These are phyloP conservation scores for Penicillium nordicum DNA, from an alignment of 2,329 filamentous ascomycete genomes.

Conservation along the genomic window DNA sequence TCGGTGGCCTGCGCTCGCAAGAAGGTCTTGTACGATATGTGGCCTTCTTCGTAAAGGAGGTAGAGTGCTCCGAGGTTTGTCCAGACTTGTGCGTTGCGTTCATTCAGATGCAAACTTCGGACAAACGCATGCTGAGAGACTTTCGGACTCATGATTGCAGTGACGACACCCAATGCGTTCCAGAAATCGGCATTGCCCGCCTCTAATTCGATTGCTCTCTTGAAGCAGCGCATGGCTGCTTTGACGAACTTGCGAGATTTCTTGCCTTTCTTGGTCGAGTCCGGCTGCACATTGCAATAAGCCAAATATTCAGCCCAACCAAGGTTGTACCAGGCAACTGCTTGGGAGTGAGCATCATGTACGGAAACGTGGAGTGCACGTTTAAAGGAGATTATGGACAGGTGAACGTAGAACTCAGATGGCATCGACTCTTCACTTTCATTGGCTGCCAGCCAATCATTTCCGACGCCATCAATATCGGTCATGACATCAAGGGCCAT, in stretches of 20 bases:
- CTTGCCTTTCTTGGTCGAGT: conserved; percentile 45
- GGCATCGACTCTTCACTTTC: conserved; percentile 36
- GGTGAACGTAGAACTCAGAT: conserved; percentile 58
- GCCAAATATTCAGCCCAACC: conserved; percentile 90
- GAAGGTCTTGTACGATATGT: conserved; percentile 87
- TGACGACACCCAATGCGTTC: conserved; percentile 92
- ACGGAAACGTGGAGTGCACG: conserved; percentile 71
- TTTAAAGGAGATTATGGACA: conserved; percentile 81
- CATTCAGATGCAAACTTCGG: conserved; percentile 86
- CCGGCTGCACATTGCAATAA: conserved; percentile 58
- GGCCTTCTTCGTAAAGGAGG: conserved; percentile 74
- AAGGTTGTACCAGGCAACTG: conserved; percentile 95
- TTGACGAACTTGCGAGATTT: conserved; percentile 66
- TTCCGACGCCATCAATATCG: conserved; percentile 65
- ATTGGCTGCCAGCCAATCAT: conserved; percentile 36
- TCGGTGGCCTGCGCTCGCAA: conserved; percentile 89
- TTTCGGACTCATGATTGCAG: conserved; percentile 76
- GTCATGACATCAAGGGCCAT: conserved; percentile 61
- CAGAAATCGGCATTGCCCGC: conserved; percentile 93
- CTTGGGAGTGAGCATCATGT: conserved; percentile 78
- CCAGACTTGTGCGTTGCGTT: conserved; percentile 81
- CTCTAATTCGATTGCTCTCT: conserved; percentile 91
- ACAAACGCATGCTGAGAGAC: conserved; percentile 93
- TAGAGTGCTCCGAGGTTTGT: conserved; percentile 87
- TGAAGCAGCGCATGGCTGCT: conserved; percentile 85